Conservation (phyloP, 2,329 filamentous ascomycete genomes). For the Aspergillus sergii region DNA sequence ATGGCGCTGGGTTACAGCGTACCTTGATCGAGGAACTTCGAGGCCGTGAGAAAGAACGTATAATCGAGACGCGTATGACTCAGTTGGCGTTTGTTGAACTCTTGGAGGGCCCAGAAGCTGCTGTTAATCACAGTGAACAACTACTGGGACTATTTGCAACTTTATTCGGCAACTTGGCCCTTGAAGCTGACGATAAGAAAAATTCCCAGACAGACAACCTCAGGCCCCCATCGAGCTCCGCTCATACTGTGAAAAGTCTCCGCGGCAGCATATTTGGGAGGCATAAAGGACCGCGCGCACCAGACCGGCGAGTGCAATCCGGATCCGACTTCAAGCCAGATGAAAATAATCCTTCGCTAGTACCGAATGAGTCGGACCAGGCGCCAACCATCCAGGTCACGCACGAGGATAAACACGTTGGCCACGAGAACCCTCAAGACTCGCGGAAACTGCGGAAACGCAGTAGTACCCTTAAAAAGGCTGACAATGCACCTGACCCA, state of each 20-base stretch:
- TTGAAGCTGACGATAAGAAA: conserved; percentile 31
- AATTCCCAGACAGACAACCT: conserved; percentile 40
- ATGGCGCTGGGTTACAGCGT: conserved; percentile 33
- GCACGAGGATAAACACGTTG: conserved; percentile 53
- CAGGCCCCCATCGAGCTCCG: conserved; percentile 67
- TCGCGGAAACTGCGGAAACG: conserved; percentile 39
- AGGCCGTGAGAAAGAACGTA: conserved; percentile 77
- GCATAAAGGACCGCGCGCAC: conserved; percentile 51
- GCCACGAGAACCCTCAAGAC: conserved; percentile 34
- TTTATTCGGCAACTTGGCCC: conserved; percentile 70
- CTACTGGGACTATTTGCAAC: conserved; percentile 78
- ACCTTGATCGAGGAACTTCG: conserved; percentile 77
- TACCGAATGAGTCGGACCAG: conserved; percentile 42
- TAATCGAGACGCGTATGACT: conserved; percentile 96
- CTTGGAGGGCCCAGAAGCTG: conserved; percentile 78
- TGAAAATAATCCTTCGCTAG: conserved; percentile 12
- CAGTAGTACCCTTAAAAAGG: conserved; percentile 33
- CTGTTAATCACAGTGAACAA: conserved; percentile 86
- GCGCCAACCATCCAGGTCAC: conserved; percentile 79
- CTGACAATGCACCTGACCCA: conserved; percentile 25
- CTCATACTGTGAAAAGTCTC: conserved; percentile 70
- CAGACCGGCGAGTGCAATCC: conserved; percentile 49
- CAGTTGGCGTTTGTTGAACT: conserved; percentile 83
- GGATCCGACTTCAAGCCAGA: conserved; percentile 26
- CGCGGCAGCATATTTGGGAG: conserved; percentile 78